A percentile compares a stretch with the other conserved stretches of the same genome.
These are phyloP conservation scores for Fereydounia khargensis DNA, from an alignment of 1,284 basidiomycete species.

Conservation along the genomic window DNA sequence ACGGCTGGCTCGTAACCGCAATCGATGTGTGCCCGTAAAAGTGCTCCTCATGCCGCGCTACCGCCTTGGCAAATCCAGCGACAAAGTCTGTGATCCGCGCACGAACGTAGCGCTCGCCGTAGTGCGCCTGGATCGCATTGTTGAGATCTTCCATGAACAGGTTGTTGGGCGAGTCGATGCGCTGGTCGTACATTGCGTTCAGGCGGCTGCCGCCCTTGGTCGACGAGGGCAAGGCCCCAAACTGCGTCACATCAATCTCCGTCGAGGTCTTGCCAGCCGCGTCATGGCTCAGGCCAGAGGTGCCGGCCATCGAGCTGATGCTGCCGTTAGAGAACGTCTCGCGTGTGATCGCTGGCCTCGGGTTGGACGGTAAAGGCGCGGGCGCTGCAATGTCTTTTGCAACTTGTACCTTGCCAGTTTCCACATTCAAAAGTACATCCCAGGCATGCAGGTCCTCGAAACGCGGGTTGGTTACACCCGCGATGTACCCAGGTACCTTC, in stretches of 20 bases:
- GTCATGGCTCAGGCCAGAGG: constrained; percentile 22
- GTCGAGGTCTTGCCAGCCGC: constrained; percentile 7
- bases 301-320: not conserved
- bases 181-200: constrained; percentile 19
- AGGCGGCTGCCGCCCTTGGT: constrained; percentile 1
- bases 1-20: constrained; percentile 63
- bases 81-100: constrained; percentile 75
- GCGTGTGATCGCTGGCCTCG: constrained; percentile 46
- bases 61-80: constrained; percentile 70
- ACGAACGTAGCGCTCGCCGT: constrained; percentile 75
- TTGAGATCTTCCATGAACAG: constrained; percentile 86
- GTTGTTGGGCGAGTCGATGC: constrained; percentile 67
- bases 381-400: constrained; percentile 72
- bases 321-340: constrained; percentile 43
- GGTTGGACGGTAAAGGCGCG: constrained; percentile 5
- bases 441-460: constrained; percentile 82
- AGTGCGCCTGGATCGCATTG: constrained; percentile 71
- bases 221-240: constrained; percentile 10
- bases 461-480: constrained; percentile 92
- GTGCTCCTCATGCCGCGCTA: constrained; percentile 76
- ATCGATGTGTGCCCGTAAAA: constrained; percentile 67
- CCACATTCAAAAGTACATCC: constrained; percentile 89
- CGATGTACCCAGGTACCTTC: constrained; percentile 82
- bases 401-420: constrained; percentile 78
- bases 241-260: constrained; percentile 22